Conservation (phyloP, 768 basidiomycete species). For the Hemileccinum impolitum region DNA sequence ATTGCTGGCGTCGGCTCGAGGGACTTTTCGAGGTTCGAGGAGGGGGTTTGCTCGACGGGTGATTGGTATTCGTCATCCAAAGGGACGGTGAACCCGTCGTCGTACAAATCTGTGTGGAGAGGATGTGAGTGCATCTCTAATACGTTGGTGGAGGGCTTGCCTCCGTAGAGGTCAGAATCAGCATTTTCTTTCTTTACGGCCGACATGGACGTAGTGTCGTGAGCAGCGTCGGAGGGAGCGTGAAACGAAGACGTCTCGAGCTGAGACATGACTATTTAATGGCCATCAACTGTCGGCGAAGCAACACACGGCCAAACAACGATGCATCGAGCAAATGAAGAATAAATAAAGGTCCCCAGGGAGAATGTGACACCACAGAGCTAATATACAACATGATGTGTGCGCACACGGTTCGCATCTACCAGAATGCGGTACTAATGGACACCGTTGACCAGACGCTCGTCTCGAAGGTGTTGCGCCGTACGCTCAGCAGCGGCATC, state of each 20-base stretch:
- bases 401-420: slow-evolving; percentile 18
- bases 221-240: background rate
- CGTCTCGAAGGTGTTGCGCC: slow-evolving; percentile 53
- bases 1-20: slow-evolving; percentile 16
- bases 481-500: slow-evolving; percentile 87
- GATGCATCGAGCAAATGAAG: background rate
- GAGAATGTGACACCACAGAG: slow-evolving; percentile 12
- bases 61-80: slow-evolving; percentile 32
- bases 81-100: slow-evolving; percentile 39
- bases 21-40: slow-evolving; percentile 17
- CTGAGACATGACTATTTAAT: background rate
- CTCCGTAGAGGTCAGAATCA: slow-evolving; percentile 47
- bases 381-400: slow-evolving; percentile 24
- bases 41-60: slow-evolving; percentile 23
- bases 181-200: slow-evolving; percentile 26
- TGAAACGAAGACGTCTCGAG: background rate
- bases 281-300: background rate
- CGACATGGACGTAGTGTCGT: slow-evolving; percentile 18
- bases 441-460: slow-evolving; percentile 42
- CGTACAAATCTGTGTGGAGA: slow-evolving; percentile 47
- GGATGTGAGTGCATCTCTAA: slow-evolving; percentile 2
- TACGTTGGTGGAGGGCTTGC: slow-evolving; percentile 26
- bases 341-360: slow-evolving; percentile 25
- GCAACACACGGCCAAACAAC: slow-evolving; percentile 27
- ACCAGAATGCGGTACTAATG: slow-evolving; percentile 32